Conservation (phyloP, 371 early-diverging fungal species). For the Capillidium rhysosporum region DNA sequence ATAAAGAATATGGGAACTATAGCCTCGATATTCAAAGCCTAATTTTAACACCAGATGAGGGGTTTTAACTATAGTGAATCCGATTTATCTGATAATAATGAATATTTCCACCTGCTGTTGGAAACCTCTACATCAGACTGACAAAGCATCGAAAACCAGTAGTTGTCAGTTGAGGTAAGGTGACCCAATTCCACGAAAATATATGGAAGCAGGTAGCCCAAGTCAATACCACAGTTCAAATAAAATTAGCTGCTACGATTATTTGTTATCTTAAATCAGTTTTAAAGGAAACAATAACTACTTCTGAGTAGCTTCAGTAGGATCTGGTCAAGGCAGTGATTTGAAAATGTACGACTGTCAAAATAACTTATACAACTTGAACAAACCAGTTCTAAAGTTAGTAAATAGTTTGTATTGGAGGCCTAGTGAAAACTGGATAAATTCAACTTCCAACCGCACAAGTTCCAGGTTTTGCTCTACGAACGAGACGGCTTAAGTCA, state of each 20-base stretch:
- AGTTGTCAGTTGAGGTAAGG: constrained; percentile 92
- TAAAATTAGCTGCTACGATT: constrained; percentile 46
- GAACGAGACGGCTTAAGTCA: constrained; percentile 88
- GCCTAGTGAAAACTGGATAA: constrained; percentile 74
- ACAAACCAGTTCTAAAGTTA: constrained; percentile 58
- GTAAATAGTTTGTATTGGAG: constrained; percentile 69
- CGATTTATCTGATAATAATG: constrained; percentile 54
- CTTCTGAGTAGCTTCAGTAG: constrained; percentile 50
- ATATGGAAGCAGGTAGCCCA: constrained; percentile 65
- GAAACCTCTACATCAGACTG: constrained; percentile 31
- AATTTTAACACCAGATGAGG: constrained; percentile 49
- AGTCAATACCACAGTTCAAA: constrained; percentile 8
- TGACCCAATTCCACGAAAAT: constrained; percentile 94
- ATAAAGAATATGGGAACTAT: too few relatives aligned
- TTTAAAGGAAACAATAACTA: constrained; percentile 86
- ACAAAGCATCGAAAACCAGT: constrained; percentile 43
- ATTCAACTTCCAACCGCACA: constrained; percentile 60
- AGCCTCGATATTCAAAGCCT: too few relatives aligned
- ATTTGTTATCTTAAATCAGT: constrained; percentile 42
- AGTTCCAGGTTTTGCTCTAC: constrained; percentile 77
- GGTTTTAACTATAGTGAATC: constrained; percentile 64
- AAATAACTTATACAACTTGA: constrained; percentile 53
- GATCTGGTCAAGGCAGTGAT: constrained; percentile 35
- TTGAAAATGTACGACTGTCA: constrained; percentile 74
- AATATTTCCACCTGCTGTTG: constrained; percentile 74